Percentiles rank a stretch among this genome's conserved stretches.
Conservation (phyloP, 2,329 filamentous ascomycete species). For the Colletotrichum tabaci region DNA sequence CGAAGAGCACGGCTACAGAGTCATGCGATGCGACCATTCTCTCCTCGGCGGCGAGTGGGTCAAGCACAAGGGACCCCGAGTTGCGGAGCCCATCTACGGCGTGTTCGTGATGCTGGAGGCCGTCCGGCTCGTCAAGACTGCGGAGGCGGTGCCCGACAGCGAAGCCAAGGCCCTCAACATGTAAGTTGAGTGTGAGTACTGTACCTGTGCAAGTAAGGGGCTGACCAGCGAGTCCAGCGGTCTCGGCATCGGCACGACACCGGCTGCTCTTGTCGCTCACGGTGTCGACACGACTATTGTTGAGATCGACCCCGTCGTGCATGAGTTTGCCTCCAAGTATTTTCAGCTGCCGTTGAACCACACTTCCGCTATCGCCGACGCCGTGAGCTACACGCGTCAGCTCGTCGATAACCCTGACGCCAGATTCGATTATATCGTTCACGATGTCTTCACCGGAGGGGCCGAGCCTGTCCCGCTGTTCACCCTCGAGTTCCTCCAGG, state of each 20-base stretch:
- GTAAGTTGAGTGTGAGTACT: conserved; percentile 64
- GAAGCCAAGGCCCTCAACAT: conserved; percentile 87
- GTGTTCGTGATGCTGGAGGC: conserved; percentile 98
- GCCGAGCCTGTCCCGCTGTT: conserved; percentile 92
- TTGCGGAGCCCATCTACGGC: conserved; percentile 91
- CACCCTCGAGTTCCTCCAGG: conserved; percentile 84
- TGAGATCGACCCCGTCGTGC: conserved; percentile 92
- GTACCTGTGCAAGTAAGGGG: conserved; percentile 42
- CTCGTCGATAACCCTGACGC: conserved; percentile 59
- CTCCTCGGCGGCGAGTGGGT: conserved; percentile 94
- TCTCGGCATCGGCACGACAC: conserved; percentile 92
- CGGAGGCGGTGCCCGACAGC: conserved; percentile 68
- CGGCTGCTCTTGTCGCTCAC: conserved; percentile 87
- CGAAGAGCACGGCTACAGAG: conserved; percentile 77
- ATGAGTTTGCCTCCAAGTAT: conserved; percentile 86
- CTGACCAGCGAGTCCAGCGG: conserved; percentile 69
- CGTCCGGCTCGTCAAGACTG: conserved; percentile 81
- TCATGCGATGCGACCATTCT: conserved; percentile 94
- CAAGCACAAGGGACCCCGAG: conserved; percentile 62
- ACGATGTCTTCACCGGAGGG: conserved; percentile 98
- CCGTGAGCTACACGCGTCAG: conserved; percentile 75
- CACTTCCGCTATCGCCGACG: conserved; percentile 85
- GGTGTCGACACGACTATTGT: conserved; percentile 94
- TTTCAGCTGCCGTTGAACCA: conserved; percentile 86
- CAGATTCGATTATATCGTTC: conserved; percentile 91